Conservation (phyloP, 2,329 filamentous ascomycete genomes). For the Aspergillus calidoustus region DNA sequence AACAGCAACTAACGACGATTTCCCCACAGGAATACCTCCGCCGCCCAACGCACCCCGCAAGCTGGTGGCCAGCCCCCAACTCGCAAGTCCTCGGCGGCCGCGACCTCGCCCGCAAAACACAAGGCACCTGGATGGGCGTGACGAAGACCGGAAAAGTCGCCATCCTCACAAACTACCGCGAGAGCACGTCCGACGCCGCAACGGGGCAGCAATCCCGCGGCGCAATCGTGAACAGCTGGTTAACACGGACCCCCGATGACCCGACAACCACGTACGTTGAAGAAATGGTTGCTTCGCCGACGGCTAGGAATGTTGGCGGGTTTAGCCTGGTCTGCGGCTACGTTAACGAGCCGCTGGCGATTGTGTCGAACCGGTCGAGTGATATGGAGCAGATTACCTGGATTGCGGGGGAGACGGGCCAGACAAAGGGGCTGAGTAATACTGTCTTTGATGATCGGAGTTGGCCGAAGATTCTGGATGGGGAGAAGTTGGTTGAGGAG, state of each 20-base stretch:
- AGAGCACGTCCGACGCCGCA: conserved; percentile 54
- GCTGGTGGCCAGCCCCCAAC: conserved; percentile 64
- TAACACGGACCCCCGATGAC: conserved; percentile 50
- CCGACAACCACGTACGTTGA: conserved; percentile 57
- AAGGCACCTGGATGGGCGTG: conserved; percentile 69
- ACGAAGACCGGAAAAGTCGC: conserved; percentile 65
- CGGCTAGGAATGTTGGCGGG: conserved; percentile 63
- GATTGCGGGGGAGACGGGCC: conserved; percentile 53
- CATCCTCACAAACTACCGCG: conserved; percentile 68
- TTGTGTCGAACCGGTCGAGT: conserved; percentile 66
- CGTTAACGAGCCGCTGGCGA: conserved; percentile 57
- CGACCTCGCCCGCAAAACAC: conserved; percentile 62
- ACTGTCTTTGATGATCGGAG: conserved; percentile 61
- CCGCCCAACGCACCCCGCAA: conserved; percentile 62
- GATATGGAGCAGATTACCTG: conserved; percentile 56
- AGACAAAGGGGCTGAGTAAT: conserved; percentile 66
- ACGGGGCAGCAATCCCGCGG: conserved; percentile 58
- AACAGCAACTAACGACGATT: conserved; percentile 4
- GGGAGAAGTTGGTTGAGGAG: conserved; percentile 57
- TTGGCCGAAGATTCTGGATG: conserved; percentile 66
- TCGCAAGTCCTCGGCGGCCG: conserved; percentile 63
- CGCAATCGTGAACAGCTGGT: conserved; percentile 63
- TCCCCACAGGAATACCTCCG: conserved; percentile 61
- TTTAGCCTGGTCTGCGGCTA: conserved; percentile 66
- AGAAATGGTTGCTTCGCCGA: conserved; percentile 58